Percentiles rank a stretch among this genome's conserved stretches.
phyloP scores from a whole-genome alignment of 768 basidiomycete species.

The Cytidiella melzeri region DNA sequence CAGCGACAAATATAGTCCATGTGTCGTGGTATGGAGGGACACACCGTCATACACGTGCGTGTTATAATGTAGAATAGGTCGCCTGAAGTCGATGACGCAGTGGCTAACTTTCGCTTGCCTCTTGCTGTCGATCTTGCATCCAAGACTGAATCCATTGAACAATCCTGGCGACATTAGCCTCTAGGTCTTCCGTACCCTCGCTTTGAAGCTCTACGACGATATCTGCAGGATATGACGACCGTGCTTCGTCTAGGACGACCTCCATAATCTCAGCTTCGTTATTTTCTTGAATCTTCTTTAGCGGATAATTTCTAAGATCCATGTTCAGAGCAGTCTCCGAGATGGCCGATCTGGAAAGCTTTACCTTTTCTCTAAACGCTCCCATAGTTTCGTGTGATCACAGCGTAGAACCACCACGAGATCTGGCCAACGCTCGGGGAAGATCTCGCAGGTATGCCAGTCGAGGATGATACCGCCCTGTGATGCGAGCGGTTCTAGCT shows the following conservation, averaged over 20 bases:
- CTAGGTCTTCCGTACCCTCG: slow-evolving; percentile 71
- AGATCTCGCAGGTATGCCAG: slow-evolving; percentile 92
- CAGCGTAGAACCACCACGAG: slow-evolving; percentile 90
- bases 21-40: too few species aligned
- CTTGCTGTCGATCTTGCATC: slow-evolving; percentile 26
- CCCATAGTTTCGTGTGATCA: slow-evolving; percentile 83
- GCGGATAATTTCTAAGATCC: slow-evolving; percentile 63
- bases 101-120: slow-evolving; percentile 9
- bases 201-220: slow-evolving; percentile 83
- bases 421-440: slow-evolving; percentile 96
- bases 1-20: too few species aligned
- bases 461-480: slow-evolving; percentile 82
- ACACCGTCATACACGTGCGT: too few species aligned
- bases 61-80: too few species aligned
- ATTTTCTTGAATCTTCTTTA: slow-evolving; percentile 97
- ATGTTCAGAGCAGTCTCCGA: neutral
- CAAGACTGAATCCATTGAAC: slow-evolving; percentile 84
- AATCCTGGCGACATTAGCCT: slow-evolving; percentile 82
- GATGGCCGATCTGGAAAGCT: slow-evolving; percentile 13
- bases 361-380: slow-evolving; percentile 84
- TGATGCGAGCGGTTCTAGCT: slow-evolving; percentile 66
- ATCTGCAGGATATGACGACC: slow-evolving; percentile 76
- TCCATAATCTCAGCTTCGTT: slow-evolving; percentile 99
- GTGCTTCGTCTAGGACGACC: slow-evolving; percentile 83
- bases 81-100: neutral